Evolutionary conservation across 352 stramenopile genomes (phyloP), one percentile per base, ranked within the genome.

Genomic region (Thalassiosira delicatula): DNA sequence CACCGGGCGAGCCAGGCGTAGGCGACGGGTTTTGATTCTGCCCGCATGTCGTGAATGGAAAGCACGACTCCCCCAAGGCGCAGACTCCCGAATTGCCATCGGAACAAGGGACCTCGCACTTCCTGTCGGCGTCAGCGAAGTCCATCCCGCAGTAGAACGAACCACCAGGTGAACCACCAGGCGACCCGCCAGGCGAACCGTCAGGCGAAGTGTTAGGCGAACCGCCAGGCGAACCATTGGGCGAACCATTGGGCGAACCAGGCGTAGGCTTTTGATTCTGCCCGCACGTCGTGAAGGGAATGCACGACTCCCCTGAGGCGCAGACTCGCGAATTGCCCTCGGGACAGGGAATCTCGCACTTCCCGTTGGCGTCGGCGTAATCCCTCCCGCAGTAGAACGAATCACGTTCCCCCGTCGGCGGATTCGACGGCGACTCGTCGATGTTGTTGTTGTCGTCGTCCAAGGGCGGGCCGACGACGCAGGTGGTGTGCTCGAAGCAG

Each of bases 401-500:
- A 54, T 87, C 81, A 21, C 32, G 4, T 29, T 4, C 3, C 5
- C 4, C 9, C 23, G 4, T 8, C 4, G 17, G 9, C 8, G 5
- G 9, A 29, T 29, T 57, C 7, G 49, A 19, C 4, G 7, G 4
- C 8, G 9, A 11, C 23, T 21, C 19, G 23, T 29, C 14, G 66
- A 76, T 76, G 8, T 21, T 17, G 0, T 66, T 81, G 56, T 85
- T 70, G 0, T 62, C 61, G 17, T 57, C 12, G 7, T 66, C 57
- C 5, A 21, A 25, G 51, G 51, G 51, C 8, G 51, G 51, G 8
- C 5, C 25, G n/a, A n/a, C 62, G 27, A 17, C 42, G 51, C 81
- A 88, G n/a, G 76, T 81, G 11, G 81, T 88, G 25, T 75, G 73
- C 3, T 74, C 74, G 27, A 78, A 88, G 57, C 81, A 88, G 44